phyloP scores from a whole-genome alignment of 2,329 filamentous ascomycete species.

The Fusarium sp. region DNA sequence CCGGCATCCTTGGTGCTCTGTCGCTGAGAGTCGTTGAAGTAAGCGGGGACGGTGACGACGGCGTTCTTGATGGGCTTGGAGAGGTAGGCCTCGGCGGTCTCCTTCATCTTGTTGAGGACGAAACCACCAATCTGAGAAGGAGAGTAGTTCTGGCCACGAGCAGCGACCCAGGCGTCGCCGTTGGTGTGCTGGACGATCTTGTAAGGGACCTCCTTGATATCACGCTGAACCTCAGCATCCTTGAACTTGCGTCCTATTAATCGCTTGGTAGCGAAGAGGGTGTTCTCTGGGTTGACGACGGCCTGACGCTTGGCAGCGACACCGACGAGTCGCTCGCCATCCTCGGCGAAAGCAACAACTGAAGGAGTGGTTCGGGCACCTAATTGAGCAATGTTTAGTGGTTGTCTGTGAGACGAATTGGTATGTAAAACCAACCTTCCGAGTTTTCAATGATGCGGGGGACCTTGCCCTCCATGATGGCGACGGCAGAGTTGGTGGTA shows the following conservation, averaged over 20 bases:
- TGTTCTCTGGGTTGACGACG: slow-evolving; percentile 98
- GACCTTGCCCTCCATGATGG: slow-evolving; percentile 95
- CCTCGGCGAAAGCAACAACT: slow-evolving; percentile 93
- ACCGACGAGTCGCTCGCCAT: slow-evolving; percentile 95
- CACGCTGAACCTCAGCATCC: slow-evolving; percentile 92
- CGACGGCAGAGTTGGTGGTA: slow-evolving; percentile 97
- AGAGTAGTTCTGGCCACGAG: slow-evolving; percentile 94
- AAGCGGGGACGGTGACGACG: slow-evolving; percentile 95
- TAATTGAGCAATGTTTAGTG: slow-evolving; percentile 24
- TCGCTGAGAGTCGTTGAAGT: slow-evolving; percentile 99
- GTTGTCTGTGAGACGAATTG: slow-evolving; percentile 9
- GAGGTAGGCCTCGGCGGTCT: slow-evolving; percentile 94
- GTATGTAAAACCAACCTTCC: slow-evolving; percentile 70
- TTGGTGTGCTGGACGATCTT: slow-evolving; percentile 98
- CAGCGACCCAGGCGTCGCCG: slow-evolving; percentile 95
- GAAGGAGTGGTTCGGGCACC: slow-evolving; percentile 67
- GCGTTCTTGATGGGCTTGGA: slow-evolving; percentile 86
- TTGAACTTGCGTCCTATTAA: slow-evolving; percentile 98
- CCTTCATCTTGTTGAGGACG: slow-evolving; percentile 98
- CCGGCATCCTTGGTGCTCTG: slow-evolving; percentile 98
- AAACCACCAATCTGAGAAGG: slow-evolving; percentile 99
- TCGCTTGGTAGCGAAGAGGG: slow-evolving; percentile 97
- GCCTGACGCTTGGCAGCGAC: slow-evolving; percentile 98
- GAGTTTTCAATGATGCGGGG: slow-evolving; percentile 98
- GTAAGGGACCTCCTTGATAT: slow-evolving; percentile 97